Percentiles rank a stretch among this genome's conserved stretches.
Evolutionary conservation across 129 eudicot genomes (phyloP).

Genomic region (Chrysanthemum seticuspe): DNA sequence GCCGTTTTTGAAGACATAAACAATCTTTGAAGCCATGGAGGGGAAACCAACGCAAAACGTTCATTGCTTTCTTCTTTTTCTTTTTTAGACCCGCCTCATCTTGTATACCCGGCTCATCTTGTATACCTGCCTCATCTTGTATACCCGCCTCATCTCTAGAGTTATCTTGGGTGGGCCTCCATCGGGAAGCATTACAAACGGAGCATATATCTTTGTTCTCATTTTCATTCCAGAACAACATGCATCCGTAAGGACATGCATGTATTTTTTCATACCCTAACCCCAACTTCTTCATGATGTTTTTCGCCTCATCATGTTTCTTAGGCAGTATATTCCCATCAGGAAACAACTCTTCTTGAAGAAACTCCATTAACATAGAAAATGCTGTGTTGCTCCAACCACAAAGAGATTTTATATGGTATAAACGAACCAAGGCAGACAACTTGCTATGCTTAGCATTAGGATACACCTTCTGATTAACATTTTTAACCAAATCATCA

Average conservation of each 20-base stretch:
- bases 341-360: not conserved
- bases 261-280: not conserved
- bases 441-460: not conserved
- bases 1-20: not conserved
- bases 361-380: not conserved
- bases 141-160: not conserved
- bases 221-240: conserved; percentile 1
- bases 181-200: not conserved
- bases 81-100: not conserved
- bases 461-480: not conserved
- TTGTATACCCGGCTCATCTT: not conserved
- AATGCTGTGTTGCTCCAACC: conserved; percentile 4
- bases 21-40: conserved; percentile 1
- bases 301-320: not conserved
- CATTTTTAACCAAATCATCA: not conserved
- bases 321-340: not conserved
- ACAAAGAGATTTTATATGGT: not conserved
- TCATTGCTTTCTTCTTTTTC: not conserved
- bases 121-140: not conserved
- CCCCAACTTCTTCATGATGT: not conserved
- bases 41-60: conserved; percentile 1
- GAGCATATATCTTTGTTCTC: not conserved
- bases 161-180: not conserved
- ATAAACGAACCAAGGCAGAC: not conserved
- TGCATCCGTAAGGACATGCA: conserved; percentile 10